phyloP scores from a whole-genome alignment of 148 eudicot genomes.

The Vaccinium corymbosum region DNA sequence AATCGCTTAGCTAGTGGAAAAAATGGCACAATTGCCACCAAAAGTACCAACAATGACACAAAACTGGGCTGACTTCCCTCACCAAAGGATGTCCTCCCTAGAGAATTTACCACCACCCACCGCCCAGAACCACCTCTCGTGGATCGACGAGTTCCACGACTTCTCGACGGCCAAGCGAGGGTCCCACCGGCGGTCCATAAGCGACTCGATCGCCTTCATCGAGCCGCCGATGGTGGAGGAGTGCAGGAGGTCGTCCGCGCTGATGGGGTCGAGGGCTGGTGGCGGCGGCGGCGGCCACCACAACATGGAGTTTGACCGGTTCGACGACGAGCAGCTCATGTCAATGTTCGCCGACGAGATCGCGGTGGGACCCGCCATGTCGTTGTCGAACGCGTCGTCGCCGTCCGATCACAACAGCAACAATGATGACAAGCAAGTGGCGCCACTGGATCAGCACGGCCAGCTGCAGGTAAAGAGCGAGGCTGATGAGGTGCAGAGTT shows the following conservation, averaged over 20 bases:
- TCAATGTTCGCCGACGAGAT: constrained; percentile 67
- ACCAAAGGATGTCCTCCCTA: constrained; percentile 34
- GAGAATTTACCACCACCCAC: constrained; percentile 23
- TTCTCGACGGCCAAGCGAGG: constrained; percentile 64
- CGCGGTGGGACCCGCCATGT: constrained; percentile 29
- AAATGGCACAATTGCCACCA: constrained; percentile 85
- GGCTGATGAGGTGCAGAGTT: constrained; percentile 49
- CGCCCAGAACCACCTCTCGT: constrained; percentile 25
- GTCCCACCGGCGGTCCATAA: constrained; percentile 53
- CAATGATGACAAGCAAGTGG: constrained; percentile 32
- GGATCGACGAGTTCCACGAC: constrained; percentile 81
- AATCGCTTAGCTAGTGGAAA: background rate
- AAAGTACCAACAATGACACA: constrained; percentile 52
- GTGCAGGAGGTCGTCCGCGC: constrained; percentile 24
- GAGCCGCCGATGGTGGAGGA: constrained; percentile 38
- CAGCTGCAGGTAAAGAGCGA: constrained; percentile 17
- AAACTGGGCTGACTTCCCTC: constrained; percentile 47
- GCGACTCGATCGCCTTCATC: constrained; percentile 70
- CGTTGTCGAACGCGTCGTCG: constrained; percentile 57
- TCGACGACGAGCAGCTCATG: constrained; percentile 86
- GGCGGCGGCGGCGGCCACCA: background rate
- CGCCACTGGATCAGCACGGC: constrained; percentile 6
- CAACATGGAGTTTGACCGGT: constrained; percentile 43
- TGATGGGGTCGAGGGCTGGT: background rate
- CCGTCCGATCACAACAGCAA: constrained; percentile 70